Conservation (phyloP, 192 early-diverging fungal species). For the Podila minutissima region DNA sequence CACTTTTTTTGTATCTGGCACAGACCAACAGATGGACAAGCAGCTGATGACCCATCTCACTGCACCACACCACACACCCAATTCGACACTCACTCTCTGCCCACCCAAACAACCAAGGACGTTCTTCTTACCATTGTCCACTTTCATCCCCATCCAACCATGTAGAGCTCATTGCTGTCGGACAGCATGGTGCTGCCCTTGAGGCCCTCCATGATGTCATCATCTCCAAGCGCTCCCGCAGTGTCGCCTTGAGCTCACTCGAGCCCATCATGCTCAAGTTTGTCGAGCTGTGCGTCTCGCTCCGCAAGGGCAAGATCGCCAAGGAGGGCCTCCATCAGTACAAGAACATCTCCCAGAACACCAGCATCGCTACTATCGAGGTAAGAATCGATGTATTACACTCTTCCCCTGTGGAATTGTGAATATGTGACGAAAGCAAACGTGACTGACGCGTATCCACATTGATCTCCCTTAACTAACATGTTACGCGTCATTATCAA, state of each 20-base stretch:
- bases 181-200: conserved; percentile 85
- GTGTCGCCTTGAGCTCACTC: conserved; percentile 77
- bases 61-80: background rate
- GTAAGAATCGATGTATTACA: conserved; percentile 34
- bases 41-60: background rate
- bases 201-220: conserved; percentile 92
- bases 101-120: background rate
- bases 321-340: conserved; percentile 98
- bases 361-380: conserved; percentile 89
- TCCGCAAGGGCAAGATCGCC: conserved; percentile 89
- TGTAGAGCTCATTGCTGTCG: conserved; percentile 84
- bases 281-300: conserved; percentile 88
- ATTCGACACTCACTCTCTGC: background rate
- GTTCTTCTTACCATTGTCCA: background rate
- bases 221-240: conserved; percentile 89
- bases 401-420: background rate
- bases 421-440: background rate
- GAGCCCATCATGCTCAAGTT: conserved; percentile 97
- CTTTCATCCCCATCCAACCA: background rate
- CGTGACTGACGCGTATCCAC: background rate
- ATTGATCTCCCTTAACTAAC: background rate
- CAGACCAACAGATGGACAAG: background rate
- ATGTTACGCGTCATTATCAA: too few species aligned
- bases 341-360: conserved; percentile 98
- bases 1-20: background rate